phyloP scores from a whole-genome alignment of 768 basidiomycete genomes.

The Lactifluus hygrophoroides region DNA sequence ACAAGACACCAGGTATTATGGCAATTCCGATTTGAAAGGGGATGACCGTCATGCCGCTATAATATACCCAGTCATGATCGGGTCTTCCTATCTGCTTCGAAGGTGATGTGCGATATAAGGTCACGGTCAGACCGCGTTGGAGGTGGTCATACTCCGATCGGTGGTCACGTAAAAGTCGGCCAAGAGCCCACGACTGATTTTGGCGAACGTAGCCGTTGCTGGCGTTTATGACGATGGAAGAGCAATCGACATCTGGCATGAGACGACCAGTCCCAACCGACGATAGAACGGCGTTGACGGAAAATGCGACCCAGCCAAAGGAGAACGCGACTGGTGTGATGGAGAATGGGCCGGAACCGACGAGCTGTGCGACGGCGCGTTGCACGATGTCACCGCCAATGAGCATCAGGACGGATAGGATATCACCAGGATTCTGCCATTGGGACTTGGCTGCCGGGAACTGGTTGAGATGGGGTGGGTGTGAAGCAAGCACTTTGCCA shows the following conservation, averaged over 20 bases:
- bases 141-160: constrained; percentile 2
- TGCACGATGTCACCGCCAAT: constrained; percentile 30
- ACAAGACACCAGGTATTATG: constrained; percentile 23
- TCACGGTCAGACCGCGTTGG: constrained; percentile 20
- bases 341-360: constrained; percentile 13
- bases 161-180: constrained; percentile 27
- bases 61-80: constrained; percentile 26
- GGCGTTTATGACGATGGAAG: constrained; percentile 22
- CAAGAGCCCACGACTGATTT: constrained; percentile 26
- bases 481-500: not conserved
- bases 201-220: constrained; percentile 23
- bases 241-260: constrained; percentile 24
- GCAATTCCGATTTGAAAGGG: constrained; percentile 26
- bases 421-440: constrained; percentile 26
- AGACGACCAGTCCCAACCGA: constrained; percentile 24
- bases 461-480: not conserved
- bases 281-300: constrained; percentile 23
- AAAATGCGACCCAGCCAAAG: constrained; percentile 30
- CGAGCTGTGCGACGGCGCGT: constrained; percentile 26
- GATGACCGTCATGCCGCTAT: constrained; percentile 23
- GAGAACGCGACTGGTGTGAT: constrained; percentile 28
- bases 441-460: constrained; percentile 5
- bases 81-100: constrained; percentile 20
- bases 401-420: constrained; percentile 25
- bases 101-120: constrained; percentile 20